A percentile compares a stretch with the other conserved stretches of the same genome.
phyloP scores from a whole-genome alignment of 805 yeast species.

The Barnettozyma populi region DNA sequence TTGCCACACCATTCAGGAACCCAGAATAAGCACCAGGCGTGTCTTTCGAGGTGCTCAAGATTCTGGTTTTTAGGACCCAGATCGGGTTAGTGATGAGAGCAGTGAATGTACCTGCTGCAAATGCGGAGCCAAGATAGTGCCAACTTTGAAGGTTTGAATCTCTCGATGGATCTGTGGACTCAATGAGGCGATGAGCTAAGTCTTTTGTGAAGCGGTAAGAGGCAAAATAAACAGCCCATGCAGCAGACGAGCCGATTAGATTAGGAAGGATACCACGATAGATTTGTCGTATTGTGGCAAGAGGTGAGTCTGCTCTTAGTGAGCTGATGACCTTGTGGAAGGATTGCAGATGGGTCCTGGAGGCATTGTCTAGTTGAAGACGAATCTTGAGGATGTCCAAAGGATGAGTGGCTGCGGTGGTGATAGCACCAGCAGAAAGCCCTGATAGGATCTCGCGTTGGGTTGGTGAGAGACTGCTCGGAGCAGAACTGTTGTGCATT shows the following conservation, averaged over 20 bases:
- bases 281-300: constrained; percentile 4
- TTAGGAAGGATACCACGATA: constrained; percentile 41
- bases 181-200: constrained; percentile 18
- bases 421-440: constrained; percentile 69
- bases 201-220: constrained; percentile 63
- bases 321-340: constrained; percentile 23
- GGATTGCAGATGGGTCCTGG: constrained; percentile 27
- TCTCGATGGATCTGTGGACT: constrained; percentile 18
- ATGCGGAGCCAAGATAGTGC: constrained; percentile 50
- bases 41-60: constrained; percentile 33
- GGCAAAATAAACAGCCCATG: constrained; percentile 88
- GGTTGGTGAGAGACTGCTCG: constrained; percentile 4
- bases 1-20: constrained; percentile 45
- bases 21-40: constrained; percentile 53
- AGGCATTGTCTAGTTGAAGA: constrained; percentile 55
- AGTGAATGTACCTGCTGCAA: constrained; percentile 70
- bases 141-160: constrained; percentile 33
- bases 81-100: constrained; percentile 82
- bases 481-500: background rate
- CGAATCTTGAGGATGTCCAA: constrained; percentile 80
- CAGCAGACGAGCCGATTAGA: constrained; percentile 72
- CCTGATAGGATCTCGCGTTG: constrained; percentile 62
- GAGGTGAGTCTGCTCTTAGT: background rate
- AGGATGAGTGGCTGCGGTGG: constrained; percentile 85
- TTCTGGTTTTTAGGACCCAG: constrained; percentile 92